These are phyloP conservation scores for Boletus rubescentipes DNA, from an alignment of 768 basidiomycete genomes.

Conservation along the genomic window DNA sequence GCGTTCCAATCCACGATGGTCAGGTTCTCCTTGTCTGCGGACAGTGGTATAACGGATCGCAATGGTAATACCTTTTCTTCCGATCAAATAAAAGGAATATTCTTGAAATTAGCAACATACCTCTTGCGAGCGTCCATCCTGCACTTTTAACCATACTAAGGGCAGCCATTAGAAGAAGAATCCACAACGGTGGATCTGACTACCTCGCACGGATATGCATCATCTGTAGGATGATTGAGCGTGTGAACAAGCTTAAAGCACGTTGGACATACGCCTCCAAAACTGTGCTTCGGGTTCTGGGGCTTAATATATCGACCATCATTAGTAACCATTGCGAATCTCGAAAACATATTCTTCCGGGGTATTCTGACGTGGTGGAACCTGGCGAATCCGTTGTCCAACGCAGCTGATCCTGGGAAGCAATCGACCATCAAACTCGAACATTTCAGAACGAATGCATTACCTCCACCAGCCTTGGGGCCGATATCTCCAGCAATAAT, in stretches of 20 bases:
- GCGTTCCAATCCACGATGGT: constrained; percentile 53
- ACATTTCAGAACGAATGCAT: not conserved
- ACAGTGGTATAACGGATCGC: constrained; percentile 73
- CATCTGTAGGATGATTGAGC: constrained; percentile 46
- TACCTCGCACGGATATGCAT: constrained; percentile 68
- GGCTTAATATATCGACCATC: constrained; percentile 65
- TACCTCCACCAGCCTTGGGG: constrained; percentile 36
- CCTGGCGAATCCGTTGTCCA: constrained; percentile 69
- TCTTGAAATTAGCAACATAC: constrained; percentile 29
- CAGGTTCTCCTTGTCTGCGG: constrained; percentile 61
- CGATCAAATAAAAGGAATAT: not conserved
- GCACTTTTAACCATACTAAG: constrained; percentile 61
- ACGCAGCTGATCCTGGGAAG: constrained; percentile 46
- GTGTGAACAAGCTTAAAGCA: not conserved
- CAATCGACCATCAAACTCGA: not conserved
- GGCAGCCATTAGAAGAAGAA: not conserved
- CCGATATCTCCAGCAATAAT: constrained; percentile 70
- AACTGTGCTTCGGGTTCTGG: constrained; percentile 71
- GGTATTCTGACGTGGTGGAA: constrained; percentile 69
- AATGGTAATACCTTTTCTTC: constrained; percentile 51
- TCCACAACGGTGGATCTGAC: not conserved
- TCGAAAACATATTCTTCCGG: constrained; percentile 69
- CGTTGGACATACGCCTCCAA: constrained; percentile 58
- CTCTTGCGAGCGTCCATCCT: constrained; percentile 67
- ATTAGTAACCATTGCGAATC: constrained; percentile 67